Evolutionary conservation across 345 rosid species (phyloP).

Genomic region (Fremontodendron californicum): DNA sequence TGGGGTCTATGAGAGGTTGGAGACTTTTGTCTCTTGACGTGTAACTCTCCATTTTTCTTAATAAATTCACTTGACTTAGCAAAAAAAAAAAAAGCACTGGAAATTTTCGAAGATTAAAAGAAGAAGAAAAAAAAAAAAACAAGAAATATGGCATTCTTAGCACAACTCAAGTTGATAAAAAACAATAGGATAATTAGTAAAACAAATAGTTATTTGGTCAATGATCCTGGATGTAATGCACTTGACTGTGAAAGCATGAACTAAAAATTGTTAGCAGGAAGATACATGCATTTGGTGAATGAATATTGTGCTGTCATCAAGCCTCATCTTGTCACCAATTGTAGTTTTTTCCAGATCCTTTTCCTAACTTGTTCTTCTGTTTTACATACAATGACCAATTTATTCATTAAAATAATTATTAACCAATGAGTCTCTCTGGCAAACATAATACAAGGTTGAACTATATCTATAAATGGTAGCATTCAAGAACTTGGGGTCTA

Average conservation of each 20-base stretch:
- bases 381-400: neutral
- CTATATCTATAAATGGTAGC: neutral
- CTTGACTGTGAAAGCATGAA: neutral
- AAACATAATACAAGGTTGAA: constrained; percentile 2
- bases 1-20: too few relatives aligned
- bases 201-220: neutral
- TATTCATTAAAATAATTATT: neutral
- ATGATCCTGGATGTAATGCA: neutral
- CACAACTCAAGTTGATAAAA: neutral
- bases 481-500: neutral
- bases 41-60: too few relatives aligned
- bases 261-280: neutral
- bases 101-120: neutral
- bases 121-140: neutral
- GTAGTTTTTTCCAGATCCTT: neutral
- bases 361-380: neutral
- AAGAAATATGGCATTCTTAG: neutral
- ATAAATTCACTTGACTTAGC: too few relatives aligned
- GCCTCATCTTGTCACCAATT: neutral
- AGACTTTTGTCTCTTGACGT: too few relatives aligned
- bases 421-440: neutral
- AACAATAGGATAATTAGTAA: neutral
- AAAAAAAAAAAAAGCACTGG: too few relatives aligned
- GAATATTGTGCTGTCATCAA: neutral
- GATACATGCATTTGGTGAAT: neutral